Base-by-base conservation (phyloP, 164 flowering plant genomes). In the Vitis rupestris region DNA sequence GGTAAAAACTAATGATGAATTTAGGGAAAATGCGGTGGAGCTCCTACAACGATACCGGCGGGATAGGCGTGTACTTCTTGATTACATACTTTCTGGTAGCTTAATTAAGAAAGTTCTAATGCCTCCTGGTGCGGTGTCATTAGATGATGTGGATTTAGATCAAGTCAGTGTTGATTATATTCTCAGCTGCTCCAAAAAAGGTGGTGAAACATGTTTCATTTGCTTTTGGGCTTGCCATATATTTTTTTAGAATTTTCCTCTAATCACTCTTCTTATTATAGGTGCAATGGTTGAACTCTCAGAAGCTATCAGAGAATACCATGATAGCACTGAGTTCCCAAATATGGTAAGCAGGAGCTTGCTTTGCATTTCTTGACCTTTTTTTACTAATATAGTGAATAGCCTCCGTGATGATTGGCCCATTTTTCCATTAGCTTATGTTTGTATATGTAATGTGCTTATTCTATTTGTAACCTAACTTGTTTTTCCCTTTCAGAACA, bases 71-170 rank as follows among this genome's bases (percentile, higher is more conserved):
- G 80, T 87, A 15, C 91, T 96, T 57, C 84, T 96, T 50, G 87
- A 85, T 81, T 96, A 87, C 71, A 78, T 96, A 60, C 82, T 96
- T 19, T 87, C 99, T 44, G 98, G 95, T 68, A 96, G 88, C 76
- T 80, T 93, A 65, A 82, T 96, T 27, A 91, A 91, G 87, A 93
- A 88, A 70, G 99, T 96, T 65, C 74, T 90, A 56, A 87, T 96
- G 97, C 99, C 99, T 54, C 98, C 99, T 19, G 98, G 99, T 23
- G 99, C 99, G 2, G 90, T 93, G 68, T 86, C 99, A 29, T 78
- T 96, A 29, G 98, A 96, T 77, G 99, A 96, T 76, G 92, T 96
- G 72, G 97, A 96, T 86, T 85, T 93, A 54, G 99, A 96, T 80
- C 98, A 96, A 91, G 94, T 96, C 70, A 95, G 98, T 72, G 89